Percentiles rank a stretch among this genome's conserved stretches.
Conservation (phyloP, 78 protist genomes). For the Creolimax fragrantissima region DNA sequence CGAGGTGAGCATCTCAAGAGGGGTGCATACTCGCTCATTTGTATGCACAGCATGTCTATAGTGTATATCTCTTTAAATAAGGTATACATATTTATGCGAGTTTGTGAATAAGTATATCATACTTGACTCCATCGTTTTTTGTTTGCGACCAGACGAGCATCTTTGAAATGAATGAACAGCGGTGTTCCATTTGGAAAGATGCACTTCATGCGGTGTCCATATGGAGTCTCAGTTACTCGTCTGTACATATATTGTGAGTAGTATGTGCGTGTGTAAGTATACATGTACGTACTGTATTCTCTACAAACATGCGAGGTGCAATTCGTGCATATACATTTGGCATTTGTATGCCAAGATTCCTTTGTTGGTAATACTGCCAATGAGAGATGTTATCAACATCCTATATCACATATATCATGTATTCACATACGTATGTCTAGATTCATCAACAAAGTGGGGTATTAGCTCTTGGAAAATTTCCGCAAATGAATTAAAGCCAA, state of each 20-base stretch:
- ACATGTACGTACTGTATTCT: background rate
- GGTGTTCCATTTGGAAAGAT: background rate
- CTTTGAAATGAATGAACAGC: background rate
- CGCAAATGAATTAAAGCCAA: background rate
- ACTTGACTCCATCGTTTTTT: conserved; percentile 16
- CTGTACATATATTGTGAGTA: background rate
- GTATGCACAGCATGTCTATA: too few relatives aligned
- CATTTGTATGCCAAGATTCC: too few relatives aligned
- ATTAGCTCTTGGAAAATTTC: background rate
- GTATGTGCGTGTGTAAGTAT: background rate
- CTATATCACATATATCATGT: too few relatives aligned
- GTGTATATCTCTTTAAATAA: background rate
- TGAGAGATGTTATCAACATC: too few relatives aligned
- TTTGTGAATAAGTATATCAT: background rate
- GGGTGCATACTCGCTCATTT: too few relatives aligned
- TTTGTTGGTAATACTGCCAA: too few relatives aligned
- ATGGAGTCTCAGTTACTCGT: background rate
- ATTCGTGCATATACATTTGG: too few relatives aligned
- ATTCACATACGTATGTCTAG: background rate
- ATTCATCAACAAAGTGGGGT: background rate
- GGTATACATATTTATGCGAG: background rate
- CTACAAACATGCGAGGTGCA: too few relatives aligned
- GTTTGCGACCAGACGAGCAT: background rate
- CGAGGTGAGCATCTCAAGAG: too few relatives aligned
- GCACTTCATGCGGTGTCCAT: background rate